Percentiles rank a stretch among this genome's conserved stretches.
Evolutionary conservation across 495 filamentous ascomycete genomes (phyloP).

Genomic region (Penicillium flavigenum): DNA sequence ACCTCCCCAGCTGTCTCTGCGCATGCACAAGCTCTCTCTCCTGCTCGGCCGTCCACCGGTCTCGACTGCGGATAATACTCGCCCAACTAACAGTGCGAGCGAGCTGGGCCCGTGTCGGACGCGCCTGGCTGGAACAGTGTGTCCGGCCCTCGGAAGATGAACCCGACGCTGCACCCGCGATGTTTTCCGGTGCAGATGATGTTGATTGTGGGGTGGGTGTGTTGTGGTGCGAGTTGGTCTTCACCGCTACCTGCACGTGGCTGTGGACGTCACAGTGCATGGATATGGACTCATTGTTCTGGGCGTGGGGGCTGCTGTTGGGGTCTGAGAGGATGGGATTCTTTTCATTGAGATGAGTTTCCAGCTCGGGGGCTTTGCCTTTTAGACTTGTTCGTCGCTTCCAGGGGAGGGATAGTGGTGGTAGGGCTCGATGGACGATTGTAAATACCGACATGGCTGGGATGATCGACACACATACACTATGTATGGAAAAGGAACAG

Average conservation of each 20-base stretch:
- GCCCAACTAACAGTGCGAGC: conserved; percentile 38
- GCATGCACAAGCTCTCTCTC: conserved; percentile 36
- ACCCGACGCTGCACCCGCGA: conserved; percentile 10
- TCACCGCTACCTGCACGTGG: conserved; percentile 33
- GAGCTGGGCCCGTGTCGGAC: conserved; percentile 17
- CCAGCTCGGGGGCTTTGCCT: conserved; percentile 22
- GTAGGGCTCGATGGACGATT: conserved; percentile 28
- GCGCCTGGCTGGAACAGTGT: conserved; percentile 5
- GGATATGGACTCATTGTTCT: conserved; percentile 1
- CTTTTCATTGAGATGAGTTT: conserved; percentile 4
- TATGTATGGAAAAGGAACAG: background rate
- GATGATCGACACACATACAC: conserved; percentile 9
- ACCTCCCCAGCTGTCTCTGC: conserved; percentile 32
- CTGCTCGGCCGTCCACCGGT: conserved; percentile 39
- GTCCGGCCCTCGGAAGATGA: conserved; percentile 9
- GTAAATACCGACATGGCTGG: conserved; percentile 28
- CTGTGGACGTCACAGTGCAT: conserved; percentile 26
- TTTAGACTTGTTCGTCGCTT: conserved; percentile 21
- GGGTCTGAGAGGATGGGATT: background rate
- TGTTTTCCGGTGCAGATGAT: background rate
- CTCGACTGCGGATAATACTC: conserved; percentile 32
- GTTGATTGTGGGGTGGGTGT: conserved; percentile 4
- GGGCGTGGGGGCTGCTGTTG: background rate
- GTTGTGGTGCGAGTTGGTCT: conserved; percentile 10
- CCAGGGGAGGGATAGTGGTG: conserved; percentile 24